Conservation (phyloP, 2,329 filamentous ascomycete genomes). For the Sclerotinia sclerotiorum region DNA sequence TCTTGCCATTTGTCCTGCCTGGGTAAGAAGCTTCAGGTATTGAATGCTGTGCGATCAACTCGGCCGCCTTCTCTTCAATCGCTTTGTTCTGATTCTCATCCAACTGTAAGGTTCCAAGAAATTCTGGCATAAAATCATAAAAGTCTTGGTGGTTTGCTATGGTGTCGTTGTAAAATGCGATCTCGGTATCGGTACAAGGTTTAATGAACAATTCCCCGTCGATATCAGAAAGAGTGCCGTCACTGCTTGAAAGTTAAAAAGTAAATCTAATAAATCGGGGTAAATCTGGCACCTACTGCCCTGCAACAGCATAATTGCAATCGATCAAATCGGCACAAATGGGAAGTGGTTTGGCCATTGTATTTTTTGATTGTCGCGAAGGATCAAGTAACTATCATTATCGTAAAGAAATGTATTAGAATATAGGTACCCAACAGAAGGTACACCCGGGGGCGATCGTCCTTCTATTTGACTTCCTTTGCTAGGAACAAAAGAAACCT, state of each 20-base stretch:
- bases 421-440: constrained; percentile 17
- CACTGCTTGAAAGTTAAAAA: constrained; percentile 53
- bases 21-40: constrained; percentile 34
- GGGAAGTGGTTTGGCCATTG: constrained; percentile 46
- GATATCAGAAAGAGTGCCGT: constrained; percentile 82
- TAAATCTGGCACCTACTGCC: constrained; percentile 64
- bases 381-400: constrained; percentile 39
- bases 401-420: constrained; percentile 31
- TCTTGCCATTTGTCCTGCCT: constrained; percentile 33
- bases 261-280: not conserved
- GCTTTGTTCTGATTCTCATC: constrained; percentile 52
- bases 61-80: constrained; percentile 52
- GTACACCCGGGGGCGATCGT: constrained; percentile 18
- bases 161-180: constrained; percentile 81
- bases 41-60: constrained; percentile 35
- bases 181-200: constrained; percentile 82
- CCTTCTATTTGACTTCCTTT: constrained; percentile 22
- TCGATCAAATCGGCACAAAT: constrained; percentile 57
- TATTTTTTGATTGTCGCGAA: constrained; percentile 24
- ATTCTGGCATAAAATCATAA: constrained; percentile 77
- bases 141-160: constrained; percentile 67
- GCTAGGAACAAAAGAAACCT: constrained; percentile 1
- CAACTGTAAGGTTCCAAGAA: constrained; percentile 77
- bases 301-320: constrained; percentile 76
- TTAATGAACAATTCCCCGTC: constrained; percentile 90